Conservation (phyloP, 305 asterid genomes). For the Ilex paraguariensis region DNA sequence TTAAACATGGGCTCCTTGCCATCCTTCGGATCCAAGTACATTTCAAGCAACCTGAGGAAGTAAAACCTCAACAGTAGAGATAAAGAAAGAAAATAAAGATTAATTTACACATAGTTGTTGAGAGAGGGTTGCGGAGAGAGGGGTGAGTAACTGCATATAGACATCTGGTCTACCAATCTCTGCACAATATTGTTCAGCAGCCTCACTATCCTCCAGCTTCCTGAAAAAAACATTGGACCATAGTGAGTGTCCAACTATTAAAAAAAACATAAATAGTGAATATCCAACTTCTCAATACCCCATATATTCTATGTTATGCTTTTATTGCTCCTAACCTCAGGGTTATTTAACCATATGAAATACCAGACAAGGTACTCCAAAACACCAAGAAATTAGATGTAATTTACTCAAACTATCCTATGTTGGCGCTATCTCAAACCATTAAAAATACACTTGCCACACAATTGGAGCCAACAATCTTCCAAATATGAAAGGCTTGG, state of each 20-base stretch:
- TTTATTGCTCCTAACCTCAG: too few relatives aligned
- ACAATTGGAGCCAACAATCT: background rate
- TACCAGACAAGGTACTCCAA: too few relatives aligned
- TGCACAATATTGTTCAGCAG: slow-evolving; percentile 91
- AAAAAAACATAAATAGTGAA: background rate
- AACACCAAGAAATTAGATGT: too few relatives aligned
- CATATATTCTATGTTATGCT: background rate
- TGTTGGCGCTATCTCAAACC: background rate
- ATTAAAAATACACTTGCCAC: background rate
- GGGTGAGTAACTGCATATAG: slow-evolving; percentile 71
- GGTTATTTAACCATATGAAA: too few relatives aligned
- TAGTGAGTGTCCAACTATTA: background rate
- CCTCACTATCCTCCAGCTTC: slow-evolving; percentile 92
- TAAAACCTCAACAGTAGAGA: slow-evolving; percentile 11
- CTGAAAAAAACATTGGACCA: slow-evolving; percentile 30
- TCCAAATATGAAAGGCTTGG: background rate
- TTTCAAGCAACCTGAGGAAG: slow-evolving; percentile 72
- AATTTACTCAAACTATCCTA: background rate
- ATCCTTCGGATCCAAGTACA: slow-evolving; percentile 92
- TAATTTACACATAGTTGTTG: too few relatives aligned
- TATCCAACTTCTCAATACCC: background rate
- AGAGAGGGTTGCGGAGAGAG: slow-evolving; percentile 8
- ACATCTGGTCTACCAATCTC: slow-evolving; percentile 99
- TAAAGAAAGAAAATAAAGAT: background rate
- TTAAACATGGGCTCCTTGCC: slow-evolving; percentile 89